Conservation (phyloP, 2,329 filamentous ascomycete species). For the Trichophaea hybrida region DNA sequence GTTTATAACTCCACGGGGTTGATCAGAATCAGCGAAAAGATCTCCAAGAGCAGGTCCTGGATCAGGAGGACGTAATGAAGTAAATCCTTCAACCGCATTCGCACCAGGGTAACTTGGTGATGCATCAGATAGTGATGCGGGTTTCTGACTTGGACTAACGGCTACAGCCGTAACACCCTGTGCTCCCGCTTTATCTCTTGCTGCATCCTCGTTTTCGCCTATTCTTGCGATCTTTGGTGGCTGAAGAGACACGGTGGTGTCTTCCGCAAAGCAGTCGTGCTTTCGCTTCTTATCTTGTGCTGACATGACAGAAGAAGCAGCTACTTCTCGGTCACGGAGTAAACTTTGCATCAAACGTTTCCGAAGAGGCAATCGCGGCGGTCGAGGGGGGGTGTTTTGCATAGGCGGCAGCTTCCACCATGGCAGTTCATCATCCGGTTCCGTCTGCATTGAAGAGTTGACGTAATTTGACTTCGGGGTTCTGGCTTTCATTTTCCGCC, state of each 20-base stretch:
- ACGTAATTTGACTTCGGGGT: constrained; percentile 21
- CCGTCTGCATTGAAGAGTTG: constrained; percentile 26
- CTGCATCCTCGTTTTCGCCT: not conserved
- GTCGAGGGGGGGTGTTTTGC: constrained; percentile 9
- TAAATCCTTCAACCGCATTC: not conserved
- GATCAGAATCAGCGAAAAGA: constrained; percentile 20
- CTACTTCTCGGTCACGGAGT: constrained; percentile 17
- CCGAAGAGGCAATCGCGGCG: constrained; percentile 18
- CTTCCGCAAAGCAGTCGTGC: constrained; percentile 6
- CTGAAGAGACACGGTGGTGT: constrained; percentile 1
- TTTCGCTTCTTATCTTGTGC: constrained; percentile 20
- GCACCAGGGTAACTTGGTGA: not conserved
- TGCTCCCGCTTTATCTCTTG: too few relatives aligned
- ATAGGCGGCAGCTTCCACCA: constrained; percentile 18
- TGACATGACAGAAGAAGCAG: constrained; percentile 3
- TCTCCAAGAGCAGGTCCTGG: constrained; percentile 15
- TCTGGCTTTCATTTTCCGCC: constrained; percentile 14
- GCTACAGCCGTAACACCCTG: too few relatives aligned
- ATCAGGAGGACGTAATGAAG: constrained; percentile 1
- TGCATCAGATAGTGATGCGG: too few relatives aligned
- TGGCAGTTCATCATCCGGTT: constrained; percentile 14
- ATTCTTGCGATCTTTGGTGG: constrained; percentile 13
- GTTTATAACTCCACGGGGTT: constrained; percentile 1
- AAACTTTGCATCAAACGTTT: constrained; percentile 23
- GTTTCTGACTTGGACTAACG: too few relatives aligned